Base-by-base conservation (phyloP, 2,329 filamentous ascomycete species). In the Cryoendolithus antarcticus region DNA sequence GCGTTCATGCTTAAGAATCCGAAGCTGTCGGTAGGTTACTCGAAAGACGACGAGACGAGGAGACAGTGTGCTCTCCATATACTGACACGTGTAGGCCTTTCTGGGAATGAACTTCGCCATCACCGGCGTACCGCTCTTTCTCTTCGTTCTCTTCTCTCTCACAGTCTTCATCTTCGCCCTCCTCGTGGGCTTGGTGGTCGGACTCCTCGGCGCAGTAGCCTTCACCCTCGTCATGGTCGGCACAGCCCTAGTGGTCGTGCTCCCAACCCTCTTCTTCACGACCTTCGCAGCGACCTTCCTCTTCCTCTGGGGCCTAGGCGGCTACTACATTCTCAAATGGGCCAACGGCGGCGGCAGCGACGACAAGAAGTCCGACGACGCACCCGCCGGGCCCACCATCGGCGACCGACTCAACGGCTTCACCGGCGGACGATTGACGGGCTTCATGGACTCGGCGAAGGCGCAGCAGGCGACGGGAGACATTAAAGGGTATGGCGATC, bases 161-260 rank as follows among this genome's bases (percentile, higher is more conserved):
- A 75, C 73, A 30, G 72, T 78, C 43, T 60, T 79, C 45, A 58
- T 77, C 45, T 71, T 85, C 56, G 72, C 79, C 10, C 55, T 82
- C 31, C 61, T 77, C 32, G 68, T 70, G 24, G 78, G 77, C 9
- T 52, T 83, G 30, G 45, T 75, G 11, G 57, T 74, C 32, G 69
- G 62, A 4, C 50, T 72, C 4, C 56, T 73, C 4, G 65, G 60
- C 11, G 70, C 69, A 2, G 53, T 72, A 6, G 51, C 77, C 40
- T 83, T 84, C 63, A 72, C 74, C 1, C 67, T 82, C 35, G 77
- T 82, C 63, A 80, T 76, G 66, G 70, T 77, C 38, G 74, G 77
- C 37, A 58, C 84, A 33, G 80, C 79, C 2, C 63, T 82, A 8
- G 56, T 84, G 34, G 55, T 88, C 32, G 69, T 91, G 10, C 62